Base-by-base conservation (phyloP, 2,329 filamentous ascomycete genomes). In the Colletotrichum sp. region DNA sequence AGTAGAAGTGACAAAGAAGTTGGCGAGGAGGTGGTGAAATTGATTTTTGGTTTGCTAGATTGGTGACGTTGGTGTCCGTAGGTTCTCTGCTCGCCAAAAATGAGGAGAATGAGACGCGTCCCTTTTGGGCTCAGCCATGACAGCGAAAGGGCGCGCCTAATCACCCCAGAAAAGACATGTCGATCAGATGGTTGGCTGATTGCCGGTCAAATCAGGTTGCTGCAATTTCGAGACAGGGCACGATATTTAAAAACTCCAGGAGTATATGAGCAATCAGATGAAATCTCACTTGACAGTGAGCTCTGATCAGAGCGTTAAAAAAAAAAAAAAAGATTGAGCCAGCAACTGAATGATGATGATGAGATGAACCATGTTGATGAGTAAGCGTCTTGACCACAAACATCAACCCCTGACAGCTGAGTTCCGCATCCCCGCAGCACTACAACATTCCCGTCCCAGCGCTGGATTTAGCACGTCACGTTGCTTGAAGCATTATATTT, bases 1-100 rank as follows among this genome's bases (percentile, higher is more conserved):
- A 76, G 78, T 38, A 79, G 78, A 43, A 80, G 79, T 56, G 71
- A 14, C n/a, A 14, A 34, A 21, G 5, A 2, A 1, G 10, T n/a
- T 13, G 61, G 32, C 21, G 14, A n/a, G 12, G 30, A 71, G 59
- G 28, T 73, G 55, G 21, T 48, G 10, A 21, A 36, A 34, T 34
- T 7, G 24, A 32, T 7, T 32, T n/a, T 18, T 18, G 14, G 14
- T 59, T 18, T 26, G 43, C 8, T 12, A 4, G 18, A 16, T 14
- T 58, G 68, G 43, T 48, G 58, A 28, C 18, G 30, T 62, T 26
- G 48, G 5, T 3, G 4, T 5, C 14, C 14, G 7, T 1, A 16
- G 3, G 32, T 16, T 30, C 12, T 36, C 7, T 26, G 58, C 14
- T 32, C 16, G 4, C 21, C 8, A 30, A 58, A 21, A 48, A 36